A percentile compares a stretch with the other conserved stretches of the same genome.
Conservation (phyloP, 257 asterid species). For the Verbena officinalis region DNA sequence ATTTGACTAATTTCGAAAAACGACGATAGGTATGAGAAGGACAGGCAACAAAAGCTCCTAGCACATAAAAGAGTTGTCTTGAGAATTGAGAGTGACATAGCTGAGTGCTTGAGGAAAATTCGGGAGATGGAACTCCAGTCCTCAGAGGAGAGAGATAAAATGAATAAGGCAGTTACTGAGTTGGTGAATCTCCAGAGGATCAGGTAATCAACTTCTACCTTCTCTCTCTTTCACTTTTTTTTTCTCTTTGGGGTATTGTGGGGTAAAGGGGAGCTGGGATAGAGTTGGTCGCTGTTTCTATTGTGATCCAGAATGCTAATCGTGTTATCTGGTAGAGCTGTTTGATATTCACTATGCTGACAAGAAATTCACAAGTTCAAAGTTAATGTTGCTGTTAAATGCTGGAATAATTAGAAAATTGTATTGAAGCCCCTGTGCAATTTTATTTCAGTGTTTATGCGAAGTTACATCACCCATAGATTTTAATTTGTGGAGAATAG, state of each 20-base stretch:
- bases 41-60: constrained; percentile 56
- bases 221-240: neutral
- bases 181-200: constrained; percentile 48
- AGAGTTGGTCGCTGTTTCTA: no score
- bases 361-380: neutral
- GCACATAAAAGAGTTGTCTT: constrained; percentile 67
- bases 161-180: constrained; percentile 55
- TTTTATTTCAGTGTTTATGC: constrained; percentile 12
- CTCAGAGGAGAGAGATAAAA: constrained; percentile 55
- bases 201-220: constrained; percentile 41
- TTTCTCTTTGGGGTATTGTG: neutral
- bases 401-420: constrained; percentile 2
- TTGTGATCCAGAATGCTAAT: no score
- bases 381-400: constrained; percentile 1
- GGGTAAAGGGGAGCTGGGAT: neutral
- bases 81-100: constrained; percentile 71
- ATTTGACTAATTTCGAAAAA: constrained; percentile 18
- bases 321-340: no score
- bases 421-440: constrained; percentile 3
- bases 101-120: constrained; percentile 56
- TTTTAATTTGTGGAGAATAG: no score
- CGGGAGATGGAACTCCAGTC: constrained; percentile 43
- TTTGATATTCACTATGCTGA: no score
- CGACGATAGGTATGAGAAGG: constrained; percentile 57
- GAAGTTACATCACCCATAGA: neutral